These are phyloP conservation scores for Mycena rebaudengoi DNA, from an alignment of 768 basidiomycete genomes.

Conservation along the genomic window DNA sequence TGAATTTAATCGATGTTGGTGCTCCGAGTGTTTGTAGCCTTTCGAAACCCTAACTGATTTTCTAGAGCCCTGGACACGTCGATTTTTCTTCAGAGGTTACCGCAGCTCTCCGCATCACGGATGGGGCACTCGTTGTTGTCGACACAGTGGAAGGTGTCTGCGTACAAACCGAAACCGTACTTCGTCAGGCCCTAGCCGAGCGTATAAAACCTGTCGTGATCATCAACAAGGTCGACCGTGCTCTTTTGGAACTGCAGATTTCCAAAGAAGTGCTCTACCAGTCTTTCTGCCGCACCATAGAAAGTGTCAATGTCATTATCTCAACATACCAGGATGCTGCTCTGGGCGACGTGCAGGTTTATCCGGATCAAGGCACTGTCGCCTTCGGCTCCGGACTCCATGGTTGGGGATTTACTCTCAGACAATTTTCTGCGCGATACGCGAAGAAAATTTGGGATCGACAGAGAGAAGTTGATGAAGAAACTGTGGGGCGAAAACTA, in stretches of 20 bases:
- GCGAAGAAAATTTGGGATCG: constrained; percentile 98
- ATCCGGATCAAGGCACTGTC: constrained; percentile 97
- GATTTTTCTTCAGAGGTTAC: constrained; percentile 99
- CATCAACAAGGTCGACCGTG: constrained; percentile 99
- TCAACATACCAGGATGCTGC: constrained; percentile 93
- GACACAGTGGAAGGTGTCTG: constrained; percentile 99
- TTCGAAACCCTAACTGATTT: too few species aligned
- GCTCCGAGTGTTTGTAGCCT: too few species aligned
- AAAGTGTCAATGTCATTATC: constrained; percentile 97
- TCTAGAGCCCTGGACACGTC: constrained; percentile 89
- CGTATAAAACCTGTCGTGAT: constrained; percentile 99
- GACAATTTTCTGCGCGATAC: constrained; percentile 94
- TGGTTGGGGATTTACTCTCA: constrained; percentile 99
- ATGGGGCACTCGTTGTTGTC: constrained; percentile 99
- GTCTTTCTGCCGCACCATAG: constrained; percentile 96
- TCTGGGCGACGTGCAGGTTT: constrained; percentile 98
- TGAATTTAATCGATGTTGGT: constrained; percentile 94
- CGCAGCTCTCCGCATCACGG: constrained; percentile 98
- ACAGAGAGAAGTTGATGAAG: constrained; percentile 94
- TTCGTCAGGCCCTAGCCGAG: constrained; percentile 96
- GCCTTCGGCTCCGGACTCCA: constrained; percentile 99
- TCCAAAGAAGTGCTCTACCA: constrained; percentile 97
- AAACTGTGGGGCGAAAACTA: constrained; percentile 89
- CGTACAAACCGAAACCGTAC: constrained; percentile 99
- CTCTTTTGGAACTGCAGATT: constrained; percentile 97